Evolutionary conservation across 2,329 filamentous ascomycete genomes (phyloP).

Genomic region (Truncatella angustata): DNA sequence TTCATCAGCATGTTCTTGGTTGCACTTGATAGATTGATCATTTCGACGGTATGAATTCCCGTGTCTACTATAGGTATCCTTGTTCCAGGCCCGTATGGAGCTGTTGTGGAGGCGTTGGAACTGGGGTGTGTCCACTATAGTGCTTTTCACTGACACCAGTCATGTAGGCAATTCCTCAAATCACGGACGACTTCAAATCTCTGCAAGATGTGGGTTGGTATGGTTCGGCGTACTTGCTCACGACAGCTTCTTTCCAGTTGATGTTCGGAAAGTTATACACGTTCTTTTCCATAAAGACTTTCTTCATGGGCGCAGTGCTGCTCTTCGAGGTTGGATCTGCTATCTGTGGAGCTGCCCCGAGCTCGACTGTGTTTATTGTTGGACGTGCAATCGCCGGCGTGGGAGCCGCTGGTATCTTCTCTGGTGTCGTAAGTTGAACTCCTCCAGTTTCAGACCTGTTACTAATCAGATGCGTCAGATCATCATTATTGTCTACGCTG

Average conservation of each 20-base stretch:
- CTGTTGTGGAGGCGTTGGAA: no score
- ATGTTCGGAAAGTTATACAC: constrained; percentile 39
- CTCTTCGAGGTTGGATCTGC: constrained; percentile 38
- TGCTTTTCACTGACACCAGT: background rate
- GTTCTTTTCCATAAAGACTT: constrained; percentile 33
- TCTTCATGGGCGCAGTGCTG: constrained; percentile 29
- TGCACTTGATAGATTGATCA: constrained; percentile 35
- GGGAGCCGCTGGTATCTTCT: constrained; percentile 36
- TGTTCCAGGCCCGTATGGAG: no score
- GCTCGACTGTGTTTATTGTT: constrained; percentile 37
- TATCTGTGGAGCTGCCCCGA: constrained; percentile 38
- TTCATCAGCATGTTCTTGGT: constrained; percentile 38
- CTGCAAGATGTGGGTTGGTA: constrained; percentile 39
- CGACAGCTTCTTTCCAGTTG: constrained; percentile 36
- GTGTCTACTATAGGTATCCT: background rate
- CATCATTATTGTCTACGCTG: constrained; percentile 30
- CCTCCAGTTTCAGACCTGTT: background rate
- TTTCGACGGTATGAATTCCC: constrained; percentile 25
- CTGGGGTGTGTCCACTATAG: background rate
- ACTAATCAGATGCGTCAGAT: constrained; percentile 19
- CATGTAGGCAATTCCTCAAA: constrained; percentile 32
- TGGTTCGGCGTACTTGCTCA: constrained; percentile 35
- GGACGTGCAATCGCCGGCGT: constrained; percentile 39
- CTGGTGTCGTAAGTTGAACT: constrained; percentile 30
- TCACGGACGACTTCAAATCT: constrained; percentile 37